phyloP scores from a whole-genome alignment of 768 basidiomycete species.

The Boletus edulis region DNA sequence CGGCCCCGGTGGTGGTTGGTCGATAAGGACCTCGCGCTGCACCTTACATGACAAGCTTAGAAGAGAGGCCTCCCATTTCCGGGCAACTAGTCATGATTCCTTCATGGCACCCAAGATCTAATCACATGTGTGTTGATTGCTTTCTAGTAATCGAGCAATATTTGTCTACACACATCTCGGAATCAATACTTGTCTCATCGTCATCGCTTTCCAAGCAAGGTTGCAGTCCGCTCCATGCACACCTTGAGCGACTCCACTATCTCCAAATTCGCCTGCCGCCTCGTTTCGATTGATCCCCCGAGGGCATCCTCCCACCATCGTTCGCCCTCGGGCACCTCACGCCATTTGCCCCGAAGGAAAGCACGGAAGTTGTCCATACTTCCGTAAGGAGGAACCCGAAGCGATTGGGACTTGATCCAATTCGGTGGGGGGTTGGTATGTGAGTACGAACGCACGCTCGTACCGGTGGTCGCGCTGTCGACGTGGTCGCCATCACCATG shows the following conservation, averaged over 20 bases:
- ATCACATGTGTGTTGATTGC: no score
- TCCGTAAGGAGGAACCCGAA: constrained; percentile 24
- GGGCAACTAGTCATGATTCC: no score
- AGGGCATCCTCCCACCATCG: constrained; percentile 72
- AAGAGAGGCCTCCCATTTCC: no score
- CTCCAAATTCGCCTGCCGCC: constrained; percentile 25
- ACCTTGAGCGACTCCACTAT: constrained; percentile 21
- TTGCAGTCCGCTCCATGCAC: constrained; percentile 20
- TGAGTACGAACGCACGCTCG: constrained; percentile 32
- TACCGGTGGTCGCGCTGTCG: background rate
- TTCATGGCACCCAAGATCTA: no score
- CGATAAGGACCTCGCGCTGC: no score
- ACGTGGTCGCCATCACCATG: background rate
- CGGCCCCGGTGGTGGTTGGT: no score
- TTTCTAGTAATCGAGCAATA: no score
- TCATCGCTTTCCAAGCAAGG: constrained; percentile 4
- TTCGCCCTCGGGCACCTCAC: constrained; percentile 51
- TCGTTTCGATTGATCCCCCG: constrained; percentile 43
- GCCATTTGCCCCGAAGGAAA: constrained; percentile 64
- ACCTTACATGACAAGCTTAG: no score
- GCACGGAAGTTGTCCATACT: constrained; percentile 26
- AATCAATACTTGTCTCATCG: background rate
- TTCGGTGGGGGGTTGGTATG: constrained; percentile 25
- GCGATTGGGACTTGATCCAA: constrained; percentile 23
- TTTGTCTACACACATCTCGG: no score